phyloP scores from a whole-genome alignment of 1,284 basidiomycete species.

The Irpex rosettiformis region DNA sequence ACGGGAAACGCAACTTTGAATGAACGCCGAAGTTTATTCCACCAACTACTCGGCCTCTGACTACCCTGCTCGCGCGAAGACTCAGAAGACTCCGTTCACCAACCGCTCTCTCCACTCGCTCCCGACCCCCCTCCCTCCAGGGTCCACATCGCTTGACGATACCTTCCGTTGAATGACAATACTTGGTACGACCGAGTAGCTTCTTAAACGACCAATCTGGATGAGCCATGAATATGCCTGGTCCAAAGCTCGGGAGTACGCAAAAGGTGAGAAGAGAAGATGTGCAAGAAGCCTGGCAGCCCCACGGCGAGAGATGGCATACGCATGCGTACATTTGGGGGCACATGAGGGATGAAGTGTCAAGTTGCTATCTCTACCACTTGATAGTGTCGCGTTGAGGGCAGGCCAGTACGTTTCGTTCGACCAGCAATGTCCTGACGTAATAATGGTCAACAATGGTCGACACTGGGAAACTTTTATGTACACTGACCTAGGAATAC shows the following conservation, averaged over 20 bases:
- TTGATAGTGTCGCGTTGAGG: slow-evolving; percentile 7
- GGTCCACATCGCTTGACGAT: slow-evolving; percentile 47
- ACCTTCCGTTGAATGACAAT: slow-evolving; percentile 60
- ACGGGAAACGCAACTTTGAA: too few relatives aligned
- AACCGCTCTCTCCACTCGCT: slow-evolving; percentile 54
- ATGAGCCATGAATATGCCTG: slow-evolving; percentile 73
- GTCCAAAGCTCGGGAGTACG: slow-evolving; percentile 74
- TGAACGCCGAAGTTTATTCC: too few relatives aligned
- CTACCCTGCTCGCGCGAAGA: neutral
- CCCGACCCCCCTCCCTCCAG: slow-evolving; percentile 39
- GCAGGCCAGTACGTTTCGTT: slow-evolving; percentile 45
- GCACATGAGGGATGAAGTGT: slow-evolving; percentile 48
- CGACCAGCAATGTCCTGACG: slow-evolving; percentile 66
- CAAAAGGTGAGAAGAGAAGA: slow-evolving; percentile 59
- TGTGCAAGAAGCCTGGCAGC: slow-evolving; percentile 53
- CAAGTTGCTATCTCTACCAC: neutral
- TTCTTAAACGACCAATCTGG: slow-evolving; percentile 45
- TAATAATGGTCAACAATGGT: neutral
- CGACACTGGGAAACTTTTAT: neutral
- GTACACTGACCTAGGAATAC: slow-evolving; percentile 61
- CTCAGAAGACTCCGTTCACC: slow-evolving; percentile 38
- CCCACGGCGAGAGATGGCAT: slow-evolving; percentile 51
- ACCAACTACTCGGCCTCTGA: too few relatives aligned
- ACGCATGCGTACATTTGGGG: slow-evolving; percentile 71
- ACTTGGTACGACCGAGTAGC: slow-evolving; percentile 63